Evolutionary conservation across 164 flowering plant species (phyloP).

Genomic region (Chimonanthus salicifolius): DNA sequence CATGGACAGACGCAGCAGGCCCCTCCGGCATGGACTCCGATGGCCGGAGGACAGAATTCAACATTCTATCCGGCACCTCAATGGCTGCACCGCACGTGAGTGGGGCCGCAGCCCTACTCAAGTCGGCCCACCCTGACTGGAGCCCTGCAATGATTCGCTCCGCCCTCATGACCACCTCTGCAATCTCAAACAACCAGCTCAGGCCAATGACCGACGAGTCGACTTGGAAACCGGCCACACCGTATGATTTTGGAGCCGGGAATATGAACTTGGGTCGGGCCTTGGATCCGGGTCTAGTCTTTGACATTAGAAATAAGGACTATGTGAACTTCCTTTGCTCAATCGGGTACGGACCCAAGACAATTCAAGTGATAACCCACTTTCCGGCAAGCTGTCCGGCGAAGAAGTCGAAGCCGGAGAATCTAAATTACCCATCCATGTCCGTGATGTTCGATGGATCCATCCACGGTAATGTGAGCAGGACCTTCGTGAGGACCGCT

Average conservation of each 20-base stretch:
- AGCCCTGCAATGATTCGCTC: constrained; percentile 71
- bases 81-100: constrained; percentile 88
- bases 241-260: constrained; percentile 68
- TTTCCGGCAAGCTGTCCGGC: constrained; percentile 41
- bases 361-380: constrained; percentile 62
- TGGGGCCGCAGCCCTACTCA: constrained; percentile 81
- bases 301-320: constrained; percentile 46
- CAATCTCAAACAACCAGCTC: constrained; percentile 28
- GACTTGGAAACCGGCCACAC: constrained; percentile 50
- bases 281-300: constrained; percentile 78
- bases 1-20: constrained; percentile 73
- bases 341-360: constrained; percentile 48
- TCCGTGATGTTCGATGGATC: constrained; percentile 42
- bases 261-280: constrained; percentile 56
- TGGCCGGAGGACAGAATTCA: constrained; percentile 58
- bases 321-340: constrained; percentile 62
- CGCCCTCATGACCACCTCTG: constrained; percentile 83
- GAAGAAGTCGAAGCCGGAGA: constrained; percentile 43
- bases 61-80: constrained; percentile 78
- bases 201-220: constrained; percentile 56
- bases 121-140: constrained; percentile 78
- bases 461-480: constrained; percentile 27
- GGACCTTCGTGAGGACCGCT: constrained; percentile 52
- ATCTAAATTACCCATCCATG: constrained; percentile 77
- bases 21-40: constrained; percentile 69